Base-by-base conservation (phyloP, 257 asterid genomes). In the Solanum appendiculatum region DNA sequence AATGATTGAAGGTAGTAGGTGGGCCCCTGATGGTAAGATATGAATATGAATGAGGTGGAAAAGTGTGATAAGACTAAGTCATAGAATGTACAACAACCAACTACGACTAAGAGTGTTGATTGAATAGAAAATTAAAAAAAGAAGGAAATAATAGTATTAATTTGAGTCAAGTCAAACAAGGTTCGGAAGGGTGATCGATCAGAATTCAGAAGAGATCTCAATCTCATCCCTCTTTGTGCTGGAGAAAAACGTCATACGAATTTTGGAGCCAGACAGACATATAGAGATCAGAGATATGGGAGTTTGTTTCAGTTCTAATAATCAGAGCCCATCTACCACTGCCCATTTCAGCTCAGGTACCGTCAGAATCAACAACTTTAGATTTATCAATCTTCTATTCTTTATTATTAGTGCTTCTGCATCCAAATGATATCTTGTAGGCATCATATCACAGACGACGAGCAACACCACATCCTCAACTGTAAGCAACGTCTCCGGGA, bases 371-470 rank as follows among this genome's bases (percentile, higher is more conserved):
- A 54, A 54, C n/a, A n/a, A 11, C 33, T 63, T 63, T n/a, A 1
- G 15, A 20, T 54, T 63, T 63, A 46, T n/a, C n/a, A 7, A 5
- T 5, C 5, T 16, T 5, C 3, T 34, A 34, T 34, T 34, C 4
- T 34, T 34, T 34, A 2, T 34, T 34, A 34, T 34, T 34, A n/a
- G n/a, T n/a, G 60, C 9, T 29, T 60, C 25, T 39, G 31, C 31
- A 14, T 9, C 51, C 3, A 34, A 77, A 14, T 11, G 3, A 1
- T 44, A 27, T 6, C 18, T 48, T 36, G 12, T 89, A 83, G 93
- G 92, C 15, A 34, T 89, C 15, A 34, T 89, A 34, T 87, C 92
- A 60, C 89, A 60, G 85, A 72, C 89, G 80, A 91, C 86, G 20
- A 86, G 88, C 81, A 78, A 75, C 69, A 86, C 75, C 21, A 56